Evolutionary conservation across 192 early-diverging fungal genomes (phyloP), one percentile per base, ranked within the genome.

Genomic region (Ambispora gerdemannii): DNA sequence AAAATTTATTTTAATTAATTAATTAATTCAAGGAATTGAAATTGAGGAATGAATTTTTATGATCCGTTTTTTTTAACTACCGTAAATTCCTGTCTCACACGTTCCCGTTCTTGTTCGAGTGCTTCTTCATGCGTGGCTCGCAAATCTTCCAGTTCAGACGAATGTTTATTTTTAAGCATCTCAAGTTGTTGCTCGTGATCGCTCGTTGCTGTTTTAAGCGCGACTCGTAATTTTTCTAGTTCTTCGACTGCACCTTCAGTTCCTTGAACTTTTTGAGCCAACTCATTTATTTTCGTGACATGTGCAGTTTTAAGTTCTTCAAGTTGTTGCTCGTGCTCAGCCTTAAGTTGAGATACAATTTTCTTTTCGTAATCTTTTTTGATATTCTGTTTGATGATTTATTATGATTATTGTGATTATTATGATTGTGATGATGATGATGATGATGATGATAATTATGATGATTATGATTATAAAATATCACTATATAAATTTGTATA

Each of bases 41-140:
- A 50, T 2, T 43, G 38, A 43, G 15, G 6, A 43, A 43, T 10
- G 38, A 43, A 43, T 7, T 10, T 34, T n/a, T n/a, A n/a, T n/a
- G n/a, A n/a, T n/a, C n/a, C n/a, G n/a, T n/a, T n/a, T n/a, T n/a
- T n/a, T n/a, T n/a, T n/a, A n/a, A n/a, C n/a, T 38, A 58, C 67
- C 67, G 0, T 53, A 15, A 36, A 53, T n/a, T 58, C 33, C 24
- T 15, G 35, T 34, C 7, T 56, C 7, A 15, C 33, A 27, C 55
- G 67, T 24, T 69, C 67, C 20, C 34, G 49, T 10, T 6, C 13
- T 55, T 58, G 67, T 56, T 70, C 67, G 8, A 50, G 2, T 24
- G 32, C 47, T n/a, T 32, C 10, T 33, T 50, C 65, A 50, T 67
- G 65, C 31, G n/a, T 3, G 6, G 3, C 3, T 13, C 34, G 19